Evolutionary conservation across 2,329 filamentous ascomycete genomes (phyloP).

Genomic region (Gaeumannomyces tritici): DNA sequence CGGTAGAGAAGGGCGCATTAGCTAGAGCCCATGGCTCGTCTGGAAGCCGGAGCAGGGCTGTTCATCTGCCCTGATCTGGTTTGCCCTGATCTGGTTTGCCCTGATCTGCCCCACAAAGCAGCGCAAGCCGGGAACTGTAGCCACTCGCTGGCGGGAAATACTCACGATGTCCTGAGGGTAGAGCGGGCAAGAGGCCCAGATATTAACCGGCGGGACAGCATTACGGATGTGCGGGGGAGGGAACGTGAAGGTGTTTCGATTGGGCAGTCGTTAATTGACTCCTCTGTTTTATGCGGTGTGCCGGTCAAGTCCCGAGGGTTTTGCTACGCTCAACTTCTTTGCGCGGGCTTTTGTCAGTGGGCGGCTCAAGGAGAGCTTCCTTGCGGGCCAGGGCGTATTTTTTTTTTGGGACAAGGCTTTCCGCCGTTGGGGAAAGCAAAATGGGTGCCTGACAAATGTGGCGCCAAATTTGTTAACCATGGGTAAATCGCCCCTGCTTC

Average conservation of each 20-base stretch:
- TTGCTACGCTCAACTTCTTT: neutral
- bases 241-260: neutral
- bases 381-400: neutral
- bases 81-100: neutral
- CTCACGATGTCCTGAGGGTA: slow-evolving; percentile 32
- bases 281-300: neutral
- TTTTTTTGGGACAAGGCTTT: neutral
- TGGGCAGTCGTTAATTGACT: neutral
- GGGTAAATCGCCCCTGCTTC: neutral
- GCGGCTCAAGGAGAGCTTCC: neutral
- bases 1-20: neutral
- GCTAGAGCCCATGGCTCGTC: neutral
- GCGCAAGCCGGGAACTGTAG: neutral
- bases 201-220: slow-evolving; percentile 54
- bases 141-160: neutral
- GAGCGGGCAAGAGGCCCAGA: slow-evolving; percentile 47
- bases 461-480: neutral
- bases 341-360: neutral
- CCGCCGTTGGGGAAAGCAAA: neutral
- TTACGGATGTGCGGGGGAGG: slow-evolving; percentile 22
- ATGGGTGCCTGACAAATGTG: neutral
- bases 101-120: no score
- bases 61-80: neutral
- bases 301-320: neutral
- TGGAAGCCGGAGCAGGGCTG: neutral